These are phyloP conservation scores for Boletus bicolor DNA, from an alignment of 768 basidiomycete genomes.

Conservation along the genomic window DNA sequence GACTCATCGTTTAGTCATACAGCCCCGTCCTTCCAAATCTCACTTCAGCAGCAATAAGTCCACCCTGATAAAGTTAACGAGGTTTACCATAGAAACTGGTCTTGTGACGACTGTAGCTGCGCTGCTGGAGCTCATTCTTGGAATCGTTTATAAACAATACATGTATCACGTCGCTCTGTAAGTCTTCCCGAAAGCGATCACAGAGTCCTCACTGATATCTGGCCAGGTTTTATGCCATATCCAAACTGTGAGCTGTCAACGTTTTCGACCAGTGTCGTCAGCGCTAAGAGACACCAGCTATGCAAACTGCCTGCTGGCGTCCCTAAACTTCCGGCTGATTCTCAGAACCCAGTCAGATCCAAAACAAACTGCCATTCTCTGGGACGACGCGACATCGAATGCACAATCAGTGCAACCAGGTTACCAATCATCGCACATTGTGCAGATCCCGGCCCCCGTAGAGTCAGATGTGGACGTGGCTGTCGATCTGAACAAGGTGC, in stretches of 20 bases:
- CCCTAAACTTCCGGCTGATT: constrained; percentile 14
- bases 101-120: constrained; percentile 19
- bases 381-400: background rate
- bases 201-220: background rate
- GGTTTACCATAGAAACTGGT: constrained; percentile 25
- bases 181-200: background rate
- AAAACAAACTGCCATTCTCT: background rate
- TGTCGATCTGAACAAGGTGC: background rate
- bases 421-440: background rate
- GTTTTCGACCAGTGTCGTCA: background rate
- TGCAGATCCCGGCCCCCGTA: background rate
- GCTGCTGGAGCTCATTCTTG: constrained; percentile 18
- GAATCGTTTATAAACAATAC: background rate
- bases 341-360: constrained; percentile 6
- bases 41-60: constrained; percentile 2
- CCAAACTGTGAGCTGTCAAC: constrained; percentile 11
- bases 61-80: constrained; percentile 11
- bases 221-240: constrained; percentile 11
- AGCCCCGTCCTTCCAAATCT: constrained; percentile 16
- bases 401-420: background rate
- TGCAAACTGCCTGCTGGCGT: constrained; percentile 17
- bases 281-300: constrained; percentile 8
- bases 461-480: background rate
- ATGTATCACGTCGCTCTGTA: constrained; percentile 21
- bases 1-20: background rate